These are phyloP conservation scores for Thelonectria rubi DNA, from an alignment of 2,329 filamentous ascomycete genomes.

Conservation along the genomic window DNA sequence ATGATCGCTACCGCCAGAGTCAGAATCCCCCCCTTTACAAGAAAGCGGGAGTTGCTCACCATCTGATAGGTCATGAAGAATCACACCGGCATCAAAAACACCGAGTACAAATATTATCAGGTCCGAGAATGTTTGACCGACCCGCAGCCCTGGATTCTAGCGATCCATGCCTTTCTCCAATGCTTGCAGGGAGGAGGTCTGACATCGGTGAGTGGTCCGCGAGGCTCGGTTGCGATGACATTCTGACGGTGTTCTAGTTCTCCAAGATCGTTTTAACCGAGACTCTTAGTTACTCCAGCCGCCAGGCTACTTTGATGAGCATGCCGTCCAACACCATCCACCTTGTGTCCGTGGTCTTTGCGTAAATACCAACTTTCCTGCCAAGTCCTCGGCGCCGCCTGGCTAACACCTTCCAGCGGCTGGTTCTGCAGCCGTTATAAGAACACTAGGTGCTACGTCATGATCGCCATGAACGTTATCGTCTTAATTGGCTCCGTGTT, in stretches of 20 bases:
- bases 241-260: constrained; percentile 11
- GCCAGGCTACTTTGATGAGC: too few relatives aligned
- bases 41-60: too few relatives aligned
- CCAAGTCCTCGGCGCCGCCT: background rate
- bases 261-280: constrained; percentile 13
- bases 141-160: constrained; percentile 26
- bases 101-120: constrained; percentile 10
- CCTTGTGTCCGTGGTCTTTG: too few relatives aligned
- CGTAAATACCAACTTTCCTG: too few relatives aligned
- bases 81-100: constrained; percentile 18
- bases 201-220: background rate
- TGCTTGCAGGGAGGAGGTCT: constrained; percentile 27
- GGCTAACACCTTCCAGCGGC: background rate
- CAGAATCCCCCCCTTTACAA: background rate
- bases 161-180: constrained; percentile 19
- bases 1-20: constrained; percentile 27
- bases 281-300: too few relatives aligned
- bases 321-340: too few relatives aligned
- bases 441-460: background rate
- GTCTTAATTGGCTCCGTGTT: constrained; percentile 27
- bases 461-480: background rate
- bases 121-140: constrained; percentile 8
- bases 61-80: constrained; percentile 10
- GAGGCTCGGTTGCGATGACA: background rate
- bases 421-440: too few relatives aligned